These are phyloP conservation scores for Botrytis elliptica DNA, from an alignment of 2,329 filamentous ascomycete species.

Conservation along the genomic window DNA sequence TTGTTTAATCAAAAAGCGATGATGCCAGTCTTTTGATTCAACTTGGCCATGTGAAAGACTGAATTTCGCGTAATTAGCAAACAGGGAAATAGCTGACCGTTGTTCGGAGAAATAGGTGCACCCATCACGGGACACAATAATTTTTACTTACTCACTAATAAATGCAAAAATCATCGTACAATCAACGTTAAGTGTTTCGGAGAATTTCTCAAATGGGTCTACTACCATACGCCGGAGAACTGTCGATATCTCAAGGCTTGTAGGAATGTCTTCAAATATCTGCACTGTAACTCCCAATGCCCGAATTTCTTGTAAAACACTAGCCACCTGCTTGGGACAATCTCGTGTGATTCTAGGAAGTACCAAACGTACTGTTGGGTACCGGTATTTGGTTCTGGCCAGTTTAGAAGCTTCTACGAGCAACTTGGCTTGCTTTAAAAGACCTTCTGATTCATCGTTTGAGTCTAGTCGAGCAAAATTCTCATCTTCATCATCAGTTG, in stretches of 20 bases:
- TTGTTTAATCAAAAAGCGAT: conserved; percentile 44
- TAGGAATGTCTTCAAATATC: conserved; percentile 34
- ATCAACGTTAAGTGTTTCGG: conserved; percentile 53
- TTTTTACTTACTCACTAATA: conserved; percentile 52
- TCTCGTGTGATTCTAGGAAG: conserved; percentile 56
- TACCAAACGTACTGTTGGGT: conserved; percentile 59
- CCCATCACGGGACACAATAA: neutral
- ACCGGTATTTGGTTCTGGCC: conserved; percentile 56
- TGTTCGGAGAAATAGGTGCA: neutral
- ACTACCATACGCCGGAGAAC: conserved; percentile 40
- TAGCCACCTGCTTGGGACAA: conserved; percentile 52
- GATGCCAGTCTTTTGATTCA: conserved; percentile 38
- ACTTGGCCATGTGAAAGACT: conserved; percentile 44
- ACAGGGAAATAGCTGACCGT: neutral
- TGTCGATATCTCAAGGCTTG: conserved; percentile 26
- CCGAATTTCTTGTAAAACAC: conserved; percentile 54
- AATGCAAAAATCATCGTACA: conserved; percentile 67
- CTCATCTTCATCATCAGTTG: conserved; percentile 46
- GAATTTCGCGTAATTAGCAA: conserved; percentile 11
- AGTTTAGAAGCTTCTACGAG: conserved; percentile 56
- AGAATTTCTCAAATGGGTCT: conserved; percentile 42
- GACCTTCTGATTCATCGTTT: conserved; percentile 46
- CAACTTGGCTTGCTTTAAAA: conserved; percentile 59
- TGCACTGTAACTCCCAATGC: conserved; percentile 44
- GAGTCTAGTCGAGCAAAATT: conserved; percentile 32